Percentiles rank a stretch among this genome's conserved stretches.
Evolutionary conservation across 257 asterid species (phyloP).

Genomic region (Primulina eburnea): DNA sequence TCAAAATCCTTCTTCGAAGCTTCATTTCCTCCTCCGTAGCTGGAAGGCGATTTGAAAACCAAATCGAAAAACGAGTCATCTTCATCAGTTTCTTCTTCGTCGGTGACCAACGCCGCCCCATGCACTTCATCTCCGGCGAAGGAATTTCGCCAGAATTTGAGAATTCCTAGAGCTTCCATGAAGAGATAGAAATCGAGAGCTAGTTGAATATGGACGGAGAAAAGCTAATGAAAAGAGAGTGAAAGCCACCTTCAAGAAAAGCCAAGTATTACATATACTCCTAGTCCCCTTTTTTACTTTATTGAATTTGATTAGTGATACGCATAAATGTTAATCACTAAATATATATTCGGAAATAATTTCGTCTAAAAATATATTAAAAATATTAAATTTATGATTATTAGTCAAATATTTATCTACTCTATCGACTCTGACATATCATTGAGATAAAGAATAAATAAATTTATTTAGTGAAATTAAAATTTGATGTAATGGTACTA

Average conservation of each 20-base stretch:
- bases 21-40: conserved; percentile 10
- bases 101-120: conserved; percentile 24
- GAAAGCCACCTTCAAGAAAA: neutral
- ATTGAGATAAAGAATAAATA: no score
- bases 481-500: no score
- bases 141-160: conserved; percentile 56
- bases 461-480: no score
- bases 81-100: conserved; percentile 42
- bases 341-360: no score
- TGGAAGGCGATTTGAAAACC: conserved; percentile 44
- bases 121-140: conserved; percentile 32
- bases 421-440: no score
- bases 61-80: conserved; percentile 76
- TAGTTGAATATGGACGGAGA: neutral
- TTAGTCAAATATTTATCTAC: no score
- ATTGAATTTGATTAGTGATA: no score
- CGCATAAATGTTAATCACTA: no score
- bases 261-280: conserved; percentile 18
- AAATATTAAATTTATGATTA: no score
- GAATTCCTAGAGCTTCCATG: conserved; percentile 65
- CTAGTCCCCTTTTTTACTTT: no score
- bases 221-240: neutral
- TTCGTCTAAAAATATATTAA: no score
- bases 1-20: conserved; percentile 27
- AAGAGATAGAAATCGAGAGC: neutral